Evolutionary conservation across 352 stramenopile species (phyloP).

Genomic region (Phytophthora citricola): DNA sequence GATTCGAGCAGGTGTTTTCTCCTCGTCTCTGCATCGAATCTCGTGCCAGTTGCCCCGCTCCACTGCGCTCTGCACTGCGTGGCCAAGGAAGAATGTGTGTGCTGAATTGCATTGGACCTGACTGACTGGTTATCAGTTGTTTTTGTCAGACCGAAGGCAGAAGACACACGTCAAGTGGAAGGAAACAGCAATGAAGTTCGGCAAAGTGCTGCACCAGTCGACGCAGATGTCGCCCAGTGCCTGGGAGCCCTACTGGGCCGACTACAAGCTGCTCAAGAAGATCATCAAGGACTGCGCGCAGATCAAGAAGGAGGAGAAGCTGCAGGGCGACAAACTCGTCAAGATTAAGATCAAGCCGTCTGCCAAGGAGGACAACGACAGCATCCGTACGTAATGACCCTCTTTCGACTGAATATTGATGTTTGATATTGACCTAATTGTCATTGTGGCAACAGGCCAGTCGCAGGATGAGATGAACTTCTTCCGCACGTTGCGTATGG

Average conservation of each 20-base stretch:
- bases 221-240: slow-evolving; percentile 81
- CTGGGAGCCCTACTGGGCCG: slow-evolving; percentile 83
- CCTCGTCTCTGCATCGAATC: slow-evolving; percentile 46
- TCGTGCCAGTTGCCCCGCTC: slow-evolving; percentile 34
- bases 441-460: slow-evolving; percentile 50
- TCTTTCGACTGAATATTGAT: not conserved
- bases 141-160: slow-evolving; percentile 15
- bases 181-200: slow-evolving; percentile 71
- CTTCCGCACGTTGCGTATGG: slow-evolving; percentile 81
- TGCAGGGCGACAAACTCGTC: slow-evolving; percentile 73
- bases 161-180: not conserved
- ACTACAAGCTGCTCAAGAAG: slow-evolving; percentile 91
- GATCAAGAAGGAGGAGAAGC: slow-evolving; percentile 88
- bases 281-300: slow-evolving; percentile 92
- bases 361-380: slow-evolving; percentile 88
- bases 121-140: slow-evolving; percentile 42
- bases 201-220: slow-evolving; percentile 88
- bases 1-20: slow-evolving; percentile 42
- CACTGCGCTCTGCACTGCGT: slow-evolving; percentile 19
- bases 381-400: slow-evolving; percentile 68
- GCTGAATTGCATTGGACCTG: not conserved
- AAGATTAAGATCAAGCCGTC: slow-evolving; percentile 84
- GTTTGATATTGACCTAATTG: slow-evolving; percentile 1
- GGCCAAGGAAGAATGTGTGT: slow-evolving; percentile 3
- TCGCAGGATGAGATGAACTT: slow-evolving; percentile 90